Evolutionary conservation across 768 basidiomycete species (phyloP).

Genomic region (Scleroderma bovista): DNA sequence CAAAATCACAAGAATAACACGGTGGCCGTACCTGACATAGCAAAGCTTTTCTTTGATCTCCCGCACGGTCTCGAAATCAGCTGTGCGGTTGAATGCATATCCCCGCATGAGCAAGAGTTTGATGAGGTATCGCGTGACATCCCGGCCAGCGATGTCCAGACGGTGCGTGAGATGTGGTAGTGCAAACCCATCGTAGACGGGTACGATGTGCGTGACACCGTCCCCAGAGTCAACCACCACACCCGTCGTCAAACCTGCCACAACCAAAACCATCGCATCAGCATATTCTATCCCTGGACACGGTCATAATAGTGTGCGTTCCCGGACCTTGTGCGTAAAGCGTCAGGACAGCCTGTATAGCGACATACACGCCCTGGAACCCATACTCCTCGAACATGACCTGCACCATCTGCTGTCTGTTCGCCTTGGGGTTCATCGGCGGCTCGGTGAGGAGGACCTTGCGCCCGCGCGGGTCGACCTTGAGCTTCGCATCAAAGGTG

Average conservation of each 20-base stretch:
- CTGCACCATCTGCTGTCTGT: constrained; percentile 90
- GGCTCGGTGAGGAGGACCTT: constrained; percentile 97
- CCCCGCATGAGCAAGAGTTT: constrained; percentile 99
- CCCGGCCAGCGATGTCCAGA: constrained; percentile 95
- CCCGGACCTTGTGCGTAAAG: constrained; percentile 93
- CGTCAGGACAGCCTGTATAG: constrained; percentile 97
- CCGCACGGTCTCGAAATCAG: constrained; percentile 97
- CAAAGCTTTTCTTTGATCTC: constrained; percentile 99
- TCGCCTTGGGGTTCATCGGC: constrained; percentile 96
- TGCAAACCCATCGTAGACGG: constrained; percentile 95
- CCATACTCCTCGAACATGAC: constrained; percentile 99
- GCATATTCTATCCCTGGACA: background rate
- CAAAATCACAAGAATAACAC: background rate
- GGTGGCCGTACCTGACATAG: constrained; percentile 75
- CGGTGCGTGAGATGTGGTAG: constrained; percentile 92
- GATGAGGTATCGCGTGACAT: constrained; percentile 98
- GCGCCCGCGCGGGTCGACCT: constrained; percentile 76
- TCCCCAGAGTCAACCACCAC: constrained; percentile 99
- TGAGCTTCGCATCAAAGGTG: constrained; percentile 94
- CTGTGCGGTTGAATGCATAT: constrained; percentile 99
- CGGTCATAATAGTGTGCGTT: background rate
- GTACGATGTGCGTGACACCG: constrained; percentile 98
- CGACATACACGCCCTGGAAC: constrained; percentile 92
- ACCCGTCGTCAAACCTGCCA: constrained; percentile 88
- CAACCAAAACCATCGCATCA: background rate